Evolutionary conservation across 2,329 filamentous ascomycete genomes (phyloP).

Genomic region (Pestalotiopsis sp.): DNA sequence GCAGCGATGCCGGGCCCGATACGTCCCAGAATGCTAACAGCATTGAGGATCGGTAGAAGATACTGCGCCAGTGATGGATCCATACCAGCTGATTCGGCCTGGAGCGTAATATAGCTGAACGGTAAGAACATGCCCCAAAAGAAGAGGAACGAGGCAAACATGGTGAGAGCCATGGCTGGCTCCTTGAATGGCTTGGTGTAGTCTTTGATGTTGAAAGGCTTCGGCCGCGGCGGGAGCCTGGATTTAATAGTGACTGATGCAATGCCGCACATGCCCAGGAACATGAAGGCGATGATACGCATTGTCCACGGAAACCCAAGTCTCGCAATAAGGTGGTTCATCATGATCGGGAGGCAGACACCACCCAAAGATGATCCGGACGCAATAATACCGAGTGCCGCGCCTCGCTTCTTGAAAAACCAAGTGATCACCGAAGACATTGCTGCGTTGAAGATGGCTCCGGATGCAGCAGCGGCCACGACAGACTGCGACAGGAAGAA

Average conservation of each 20-base stretch:
- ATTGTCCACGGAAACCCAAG: constrained; percentile 44
- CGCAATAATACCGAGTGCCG: constrained; percentile 50
- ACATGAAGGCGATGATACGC: constrained; percentile 38
- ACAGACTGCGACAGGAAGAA: constrained; percentile 41
- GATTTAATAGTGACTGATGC: constrained; percentile 35
- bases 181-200: constrained; percentile 52
- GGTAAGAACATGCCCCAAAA: constrained; percentile 61
- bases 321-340: constrained; percentile 51
- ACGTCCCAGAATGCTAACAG: constrained; percentile 53
- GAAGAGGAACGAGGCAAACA: constrained; percentile 54
- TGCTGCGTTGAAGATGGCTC: constrained; percentile 37
- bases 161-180: constrained; percentile 43
- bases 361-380: constrained; percentile 54
- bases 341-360: constrained; percentile 59
- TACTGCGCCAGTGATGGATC: constrained; percentile 44
- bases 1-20: constrained; percentile 53
- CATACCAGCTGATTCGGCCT: constrained; percentile 48
- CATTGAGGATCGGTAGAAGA: constrained; percentile 60
- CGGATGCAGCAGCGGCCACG: constrained; percentile 33
- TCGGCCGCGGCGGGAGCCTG: constrained; percentile 35
- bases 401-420: constrained; percentile 49
- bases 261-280: constrained; percentile 34
- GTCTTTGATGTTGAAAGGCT: constrained; percentile 46
- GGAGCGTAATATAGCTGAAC: constrained; percentile 55
- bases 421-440: constrained; percentile 42